Evolutionary conservation across 331 rosid genomes (phyloP).

Genomic region (Quercus tomentella): DNA sequence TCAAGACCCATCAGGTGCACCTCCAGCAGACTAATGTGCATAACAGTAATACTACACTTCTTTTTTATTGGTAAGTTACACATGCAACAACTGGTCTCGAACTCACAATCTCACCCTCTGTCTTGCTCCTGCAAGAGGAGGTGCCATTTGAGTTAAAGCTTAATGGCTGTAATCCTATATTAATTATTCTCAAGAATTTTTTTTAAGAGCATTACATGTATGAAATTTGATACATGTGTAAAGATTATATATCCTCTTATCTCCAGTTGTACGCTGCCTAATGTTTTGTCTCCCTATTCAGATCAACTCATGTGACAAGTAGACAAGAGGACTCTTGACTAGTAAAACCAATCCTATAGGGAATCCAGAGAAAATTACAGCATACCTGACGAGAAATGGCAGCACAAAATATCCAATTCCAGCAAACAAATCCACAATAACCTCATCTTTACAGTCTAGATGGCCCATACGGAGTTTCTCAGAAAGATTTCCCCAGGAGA

Average conservation of each 20-base stretch:
- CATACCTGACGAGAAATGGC: conserved; percentile 91
- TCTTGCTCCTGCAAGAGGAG: too few relatives aligned
- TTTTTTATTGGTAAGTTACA: too few relatives aligned
- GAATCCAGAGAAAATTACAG: background rate
- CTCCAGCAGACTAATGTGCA: background rate
- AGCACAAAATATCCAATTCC: conserved; percentile 94
- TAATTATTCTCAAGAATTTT: background rate
- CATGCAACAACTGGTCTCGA: too few relatives aligned
- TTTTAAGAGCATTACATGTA: background rate
- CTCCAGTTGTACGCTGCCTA: background rate
- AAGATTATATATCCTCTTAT: background rate
- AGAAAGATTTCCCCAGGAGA: conserved; percentile 97
- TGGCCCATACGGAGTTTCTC: conserved; percentile 85
- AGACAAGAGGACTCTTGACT: background rate
- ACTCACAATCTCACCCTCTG: too few relatives aligned
- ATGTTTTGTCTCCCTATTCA: background rate
- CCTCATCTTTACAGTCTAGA: conserved; percentile 61
- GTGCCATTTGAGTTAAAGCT: too few relatives aligned
- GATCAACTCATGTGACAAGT: background rate
- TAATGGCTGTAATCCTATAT: background rate
- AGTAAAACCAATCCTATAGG: background rate
- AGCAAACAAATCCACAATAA: conserved; percentile 80
- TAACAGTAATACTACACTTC: background rate
- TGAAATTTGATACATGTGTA: background rate
- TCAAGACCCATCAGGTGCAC: too few relatives aligned